Evolutionary conservation across 371 early-diverging fungal genomes (phyloP).

Genomic region (Apophysomyces elegans): DNA sequence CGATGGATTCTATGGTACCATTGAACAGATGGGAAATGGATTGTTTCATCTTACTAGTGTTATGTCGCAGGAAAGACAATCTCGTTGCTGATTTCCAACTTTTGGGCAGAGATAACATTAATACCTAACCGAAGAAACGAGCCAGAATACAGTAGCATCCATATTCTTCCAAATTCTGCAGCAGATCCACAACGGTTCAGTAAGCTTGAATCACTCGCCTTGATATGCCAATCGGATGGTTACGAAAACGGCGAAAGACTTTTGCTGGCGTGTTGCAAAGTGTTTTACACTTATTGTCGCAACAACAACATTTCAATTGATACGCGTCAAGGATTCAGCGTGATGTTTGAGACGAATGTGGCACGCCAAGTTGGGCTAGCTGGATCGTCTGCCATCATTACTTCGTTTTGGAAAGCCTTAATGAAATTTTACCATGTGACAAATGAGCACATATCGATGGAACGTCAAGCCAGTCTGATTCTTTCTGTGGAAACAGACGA

Average conservation of each 20-base stretch:
- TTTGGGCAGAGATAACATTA: slow-evolving; percentile 64
- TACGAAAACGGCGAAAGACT: slow-evolving; percentile 64
- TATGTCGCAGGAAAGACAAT: slow-evolving; percentile 53
- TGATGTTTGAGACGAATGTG: slow-evolving; percentile 66
- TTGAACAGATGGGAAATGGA: neutral
- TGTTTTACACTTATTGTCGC: slow-evolving; percentile 56
- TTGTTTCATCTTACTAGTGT: neutral
- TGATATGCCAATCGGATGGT: slow-evolving; percentile 54
- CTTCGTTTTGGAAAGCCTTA: slow-evolving; percentile 62
- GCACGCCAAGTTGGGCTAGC: slow-evolving; percentile 79
- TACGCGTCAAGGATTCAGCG: slow-evolving; percentile 54
- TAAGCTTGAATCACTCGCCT: slow-evolving; percentile 38
- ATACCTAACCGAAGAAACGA: slow-evolving; percentile 48
- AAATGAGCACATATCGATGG: slow-evolving; percentile 47
- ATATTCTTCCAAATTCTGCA: slow-evolving; percentile 47
- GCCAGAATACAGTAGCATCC: slow-evolving; percentile 40
- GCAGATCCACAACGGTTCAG: slow-evolving; percentile 53
- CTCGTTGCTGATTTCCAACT: slow-evolving; percentile 67
- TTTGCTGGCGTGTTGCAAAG: slow-evolving; percentile 63
- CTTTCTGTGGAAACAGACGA: slow-evolving; percentile 65
- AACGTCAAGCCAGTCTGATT: slow-evolving; percentile 61
- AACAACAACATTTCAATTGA: slow-evolving; percentile 41
- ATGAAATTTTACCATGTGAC: slow-evolving; percentile 50
- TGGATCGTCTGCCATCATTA: slow-evolving; percentile 70
- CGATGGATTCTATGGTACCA: slow-evolving; percentile 69